Conservation (phyloP, 257 asterid species). For the Nicotiana paniculata region DNA sequence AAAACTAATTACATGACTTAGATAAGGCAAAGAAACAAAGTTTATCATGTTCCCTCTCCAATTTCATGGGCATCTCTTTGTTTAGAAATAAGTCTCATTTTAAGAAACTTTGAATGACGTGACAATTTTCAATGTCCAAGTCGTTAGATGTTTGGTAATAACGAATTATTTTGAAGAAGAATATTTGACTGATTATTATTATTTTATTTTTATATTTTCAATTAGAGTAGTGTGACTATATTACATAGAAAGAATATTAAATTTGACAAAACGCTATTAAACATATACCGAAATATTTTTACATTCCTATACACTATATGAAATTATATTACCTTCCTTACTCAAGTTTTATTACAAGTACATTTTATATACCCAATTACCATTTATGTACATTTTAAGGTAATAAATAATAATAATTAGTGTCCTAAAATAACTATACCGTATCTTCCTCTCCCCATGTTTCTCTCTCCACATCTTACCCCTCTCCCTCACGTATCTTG, state of each 20-base stretch:
- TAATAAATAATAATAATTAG: no score
- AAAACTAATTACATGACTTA: neutral
- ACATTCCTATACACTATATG: no score
- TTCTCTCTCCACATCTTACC: no score
- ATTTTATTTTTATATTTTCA: neutral
- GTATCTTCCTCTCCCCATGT: no score
- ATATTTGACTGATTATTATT: neutral
- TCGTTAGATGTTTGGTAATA: neutral
- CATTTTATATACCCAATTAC: no score
- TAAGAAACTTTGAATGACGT: neutral
- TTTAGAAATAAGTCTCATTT: neutral
- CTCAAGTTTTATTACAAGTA: no score
- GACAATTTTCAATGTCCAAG: neutral
- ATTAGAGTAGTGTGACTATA: neutral
- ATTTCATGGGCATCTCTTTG: neutral
- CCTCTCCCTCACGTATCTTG: no score
- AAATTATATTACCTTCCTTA: no score
- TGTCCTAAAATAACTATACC: no score
- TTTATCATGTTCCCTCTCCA: neutral
- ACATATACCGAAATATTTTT: neutral
- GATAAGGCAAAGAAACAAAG: neutral
- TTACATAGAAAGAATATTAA: neutral
- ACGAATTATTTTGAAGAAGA: neutral
- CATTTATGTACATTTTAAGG: no score
- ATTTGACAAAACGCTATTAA: neutral